Evolutionary conservation across 2,329 filamentous ascomycete species (phyloP).

Genomic region (Phyllosticta ampelicida): DNA sequence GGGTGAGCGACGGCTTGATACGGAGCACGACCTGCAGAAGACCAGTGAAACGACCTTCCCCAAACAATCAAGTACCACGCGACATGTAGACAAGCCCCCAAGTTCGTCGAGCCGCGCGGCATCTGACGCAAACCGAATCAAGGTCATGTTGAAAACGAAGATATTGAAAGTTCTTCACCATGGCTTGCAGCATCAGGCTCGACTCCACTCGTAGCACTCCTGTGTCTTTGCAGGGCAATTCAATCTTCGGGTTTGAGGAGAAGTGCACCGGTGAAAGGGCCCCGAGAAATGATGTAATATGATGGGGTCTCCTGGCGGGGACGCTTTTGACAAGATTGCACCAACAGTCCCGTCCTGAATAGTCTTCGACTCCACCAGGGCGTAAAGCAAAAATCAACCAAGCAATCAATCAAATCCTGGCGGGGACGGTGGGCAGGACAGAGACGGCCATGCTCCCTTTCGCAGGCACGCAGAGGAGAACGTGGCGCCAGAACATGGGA

Average conservation of each 20-base stretch:
- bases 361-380: too few species aligned
- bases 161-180: neutral
- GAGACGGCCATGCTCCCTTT: too few species aligned
- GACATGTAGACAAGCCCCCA: neutral
- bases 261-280: neutral
- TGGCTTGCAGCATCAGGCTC: neutral
- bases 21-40: neutral
- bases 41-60: neutral
- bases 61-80: neutral
- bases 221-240: constrained; percentile 7
- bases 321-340: too few species aligned
- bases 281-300: neutral
- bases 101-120: neutral
- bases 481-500: too few species aligned
- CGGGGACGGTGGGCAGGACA: too few species aligned
- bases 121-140: neutral
- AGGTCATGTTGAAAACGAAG: too few species aligned
- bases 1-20: neutral
- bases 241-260: constrained; percentile 5
- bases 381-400: too few species aligned
- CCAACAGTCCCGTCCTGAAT: too few species aligned
- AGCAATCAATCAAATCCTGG: too few species aligned
- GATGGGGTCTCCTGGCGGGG: neutral
- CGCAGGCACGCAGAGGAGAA: too few species aligned
- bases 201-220: constrained; percentile 1